These are phyloP conservation scores for Curvularia verruculosa DNA, from an alignment of 2,329 filamentous ascomycete genomes.

Conservation along the genomic window DNA sequence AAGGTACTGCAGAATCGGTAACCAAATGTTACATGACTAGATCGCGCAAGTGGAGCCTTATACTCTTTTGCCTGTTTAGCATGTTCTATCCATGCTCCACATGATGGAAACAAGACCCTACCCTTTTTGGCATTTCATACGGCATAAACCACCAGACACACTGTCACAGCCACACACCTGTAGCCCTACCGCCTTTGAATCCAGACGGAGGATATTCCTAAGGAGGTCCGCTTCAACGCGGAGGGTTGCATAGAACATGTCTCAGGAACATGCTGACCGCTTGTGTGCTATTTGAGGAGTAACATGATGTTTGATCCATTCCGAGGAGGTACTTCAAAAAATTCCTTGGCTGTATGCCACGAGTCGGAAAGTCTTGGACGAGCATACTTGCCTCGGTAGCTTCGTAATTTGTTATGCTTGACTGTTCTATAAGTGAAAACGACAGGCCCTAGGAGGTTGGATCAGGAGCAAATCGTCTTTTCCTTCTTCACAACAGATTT, in stretches of 20 bases:
- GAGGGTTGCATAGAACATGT: slow-evolving; percentile 6
- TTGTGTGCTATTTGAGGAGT: slow-evolving; percentile 11
- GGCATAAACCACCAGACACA: not conserved
- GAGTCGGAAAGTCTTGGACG: not conserved
- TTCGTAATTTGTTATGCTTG: not conserved
- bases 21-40: not conserved
- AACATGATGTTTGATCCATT: slow-evolving; percentile 25
- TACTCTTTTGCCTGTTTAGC: not conserved
- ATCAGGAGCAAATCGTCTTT: not conserved
- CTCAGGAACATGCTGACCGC: slow-evolving; percentile 8
- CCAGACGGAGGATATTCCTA: slow-evolving; percentile 7
- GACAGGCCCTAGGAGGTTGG: not conserved
- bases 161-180: slow-evolving; percentile 14
- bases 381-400: slow-evolving; percentile 3
- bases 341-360: slow-evolving; percentile 11
- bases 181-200: slow-evolving; percentile 15
- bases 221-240: slow-evolving; percentile 12
- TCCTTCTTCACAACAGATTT: not conserved
- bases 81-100: slow-evolving; percentile 1
- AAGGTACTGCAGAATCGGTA: not conserved
- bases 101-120: slow-evolving; percentile 1
- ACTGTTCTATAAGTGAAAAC: slow-evolving; percentile 3
- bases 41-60: not conserved
- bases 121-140: slow-evolving; percentile 2
- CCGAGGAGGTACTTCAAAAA: slow-evolving; percentile 18